Conservation (phyloP, 2,329 filamentous ascomycete genomes). For the Trichoderma citrinoviride region DNA sequence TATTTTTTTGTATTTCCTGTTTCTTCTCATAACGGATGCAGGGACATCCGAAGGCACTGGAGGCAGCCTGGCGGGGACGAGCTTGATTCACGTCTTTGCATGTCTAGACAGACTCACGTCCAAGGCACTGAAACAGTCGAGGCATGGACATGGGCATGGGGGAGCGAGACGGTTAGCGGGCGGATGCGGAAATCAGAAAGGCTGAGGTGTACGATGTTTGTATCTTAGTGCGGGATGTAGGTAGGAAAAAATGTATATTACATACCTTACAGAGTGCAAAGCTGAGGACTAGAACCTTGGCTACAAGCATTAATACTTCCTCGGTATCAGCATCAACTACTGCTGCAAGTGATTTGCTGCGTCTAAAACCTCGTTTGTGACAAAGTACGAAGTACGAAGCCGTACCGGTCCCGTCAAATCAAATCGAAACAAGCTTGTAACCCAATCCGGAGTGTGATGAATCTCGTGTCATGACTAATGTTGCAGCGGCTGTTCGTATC, state of each 20-base stretch:
- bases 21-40: background rate
- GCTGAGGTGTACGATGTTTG: too few species aligned
- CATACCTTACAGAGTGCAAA: background rate
- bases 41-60: background rate
- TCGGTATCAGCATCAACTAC: background rate
- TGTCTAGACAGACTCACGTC: background rate
- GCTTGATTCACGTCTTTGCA: background rate
- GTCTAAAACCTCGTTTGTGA: too few species aligned
- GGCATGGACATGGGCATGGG: background rate
- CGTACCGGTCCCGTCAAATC: background rate
- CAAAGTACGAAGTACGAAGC: too few species aligned
- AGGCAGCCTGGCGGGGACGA: conserved; percentile 13
- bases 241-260: background rate
- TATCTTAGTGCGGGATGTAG: background rate
- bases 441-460: background rate
- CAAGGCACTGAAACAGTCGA: conserved; percentile 16
- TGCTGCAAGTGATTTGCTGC: too few species aligned
- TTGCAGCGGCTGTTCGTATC: background rate
- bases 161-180: conserved; percentile 16
- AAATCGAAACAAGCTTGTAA: conserved; percentile 4
- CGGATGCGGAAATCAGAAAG: conserved; percentile 7
- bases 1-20: background rate
- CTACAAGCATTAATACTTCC: background rate
- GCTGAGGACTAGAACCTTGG: background rate
- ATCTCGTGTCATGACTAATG: conserved; percentile 4